A percentile compares a stretch with the other conserved stretches of the same genome.
phyloP scores from a whole-genome alignment of 805 yeast genomes.

The Candida glaebosa region DNA sequence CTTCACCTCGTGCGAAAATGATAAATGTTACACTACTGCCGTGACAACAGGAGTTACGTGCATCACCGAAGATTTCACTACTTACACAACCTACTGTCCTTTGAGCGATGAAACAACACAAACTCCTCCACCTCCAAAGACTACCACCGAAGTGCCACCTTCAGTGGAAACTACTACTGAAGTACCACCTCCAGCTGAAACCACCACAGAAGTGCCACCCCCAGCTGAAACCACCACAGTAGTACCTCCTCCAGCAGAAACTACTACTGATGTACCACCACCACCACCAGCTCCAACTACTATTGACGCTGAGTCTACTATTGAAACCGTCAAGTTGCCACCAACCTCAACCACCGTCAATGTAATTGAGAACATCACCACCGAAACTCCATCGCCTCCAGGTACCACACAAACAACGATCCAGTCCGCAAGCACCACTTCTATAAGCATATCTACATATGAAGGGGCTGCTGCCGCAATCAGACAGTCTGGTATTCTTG shows the following conservation, averaged over 20 bases:
- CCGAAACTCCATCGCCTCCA: slow-evolving; percentile 24
- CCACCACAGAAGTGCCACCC: neutral
- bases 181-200: slow-evolving; percentile 6
- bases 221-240: slow-evolving; percentile 3
- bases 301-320: slow-evolving; percentile 3
- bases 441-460: slow-evolving; percentile 17
- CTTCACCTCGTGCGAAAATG: slow-evolving; percentile 35
- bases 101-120: slow-evolving; percentile 3
- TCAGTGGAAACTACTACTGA: slow-evolving; percentile 1
- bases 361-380: slow-evolving; percentile 40
- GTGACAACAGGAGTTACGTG: slow-evolving; percentile 32
- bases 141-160: neutral
- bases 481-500: slow-evolving; percentile 15
- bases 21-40: slow-evolving; percentile 26
- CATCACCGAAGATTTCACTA: slow-evolving; percentile 16
- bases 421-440: slow-evolving; percentile 13
- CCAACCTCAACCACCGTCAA: slow-evolving; percentile 24
- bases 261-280: slow-evolving; percentile 1
- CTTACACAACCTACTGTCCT: slow-evolving; percentile 21
- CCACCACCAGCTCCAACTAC: slow-evolving; percentile 9
- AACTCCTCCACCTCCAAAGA: slow-evolving; percentile 9
- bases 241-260: slow-evolving; percentile 9
- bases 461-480: slow-evolving; percentile 25
- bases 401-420: slow-evolving; percentile 7
- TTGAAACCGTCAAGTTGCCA: slow-evolving; percentile 6